These are phyloP conservation scores for Didymella exigua DNA, from an alignment of 2,329 filamentous ascomycete species.

Conservation along the genomic window DNA sequence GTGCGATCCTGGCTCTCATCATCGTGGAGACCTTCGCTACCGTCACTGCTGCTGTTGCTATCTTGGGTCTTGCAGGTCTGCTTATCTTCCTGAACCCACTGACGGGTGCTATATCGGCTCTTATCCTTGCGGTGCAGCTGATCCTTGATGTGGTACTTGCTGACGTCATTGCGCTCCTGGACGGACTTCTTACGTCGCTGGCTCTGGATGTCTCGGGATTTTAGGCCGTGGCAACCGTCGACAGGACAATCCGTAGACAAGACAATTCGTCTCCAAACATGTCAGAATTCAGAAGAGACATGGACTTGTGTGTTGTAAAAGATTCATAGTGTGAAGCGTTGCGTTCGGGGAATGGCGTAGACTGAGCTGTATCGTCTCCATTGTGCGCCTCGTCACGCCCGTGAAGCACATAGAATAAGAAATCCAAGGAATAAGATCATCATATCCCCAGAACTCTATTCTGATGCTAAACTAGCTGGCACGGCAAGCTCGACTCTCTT, in stretches of 20 bases:
- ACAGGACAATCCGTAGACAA: neutral
- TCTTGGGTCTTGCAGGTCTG: conserved; percentile 23
- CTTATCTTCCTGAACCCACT: conserved; percentile 23
- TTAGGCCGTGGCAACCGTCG: neutral
- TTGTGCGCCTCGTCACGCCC: too few relatives aligned
- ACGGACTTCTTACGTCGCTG: conserved; percentile 18
- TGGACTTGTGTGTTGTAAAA: too few relatives aligned
- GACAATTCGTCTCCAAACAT: too few relatives aligned
- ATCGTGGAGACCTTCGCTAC: conserved; percentile 31
- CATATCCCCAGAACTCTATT: too few relatives aligned
- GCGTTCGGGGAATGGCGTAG: too few relatives aligned
- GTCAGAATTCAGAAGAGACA: too few relatives aligned
- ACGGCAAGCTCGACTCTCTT: too few relatives aligned
- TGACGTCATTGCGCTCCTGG: conserved; percentile 24
- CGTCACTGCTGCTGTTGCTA: conserved; percentile 20
- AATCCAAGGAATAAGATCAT: too few relatives aligned
- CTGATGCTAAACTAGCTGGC: too few relatives aligned
- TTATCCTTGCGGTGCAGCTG: conserved; percentile 26
- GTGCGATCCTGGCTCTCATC: conserved; percentile 22
- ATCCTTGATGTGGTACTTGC: conserved; percentile 22
- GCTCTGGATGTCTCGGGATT: conserved; percentile 15
- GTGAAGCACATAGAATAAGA: too few relatives aligned
- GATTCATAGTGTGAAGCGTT: too few relatives aligned
- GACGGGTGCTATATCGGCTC: conserved; percentile 18
- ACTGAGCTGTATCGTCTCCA: too few relatives aligned